Evolutionary conservation across 257 asterid species (phyloP), one percentile per base, ranked within the genome.

Genomic region (Haberlea rhodopensis): DNA sequence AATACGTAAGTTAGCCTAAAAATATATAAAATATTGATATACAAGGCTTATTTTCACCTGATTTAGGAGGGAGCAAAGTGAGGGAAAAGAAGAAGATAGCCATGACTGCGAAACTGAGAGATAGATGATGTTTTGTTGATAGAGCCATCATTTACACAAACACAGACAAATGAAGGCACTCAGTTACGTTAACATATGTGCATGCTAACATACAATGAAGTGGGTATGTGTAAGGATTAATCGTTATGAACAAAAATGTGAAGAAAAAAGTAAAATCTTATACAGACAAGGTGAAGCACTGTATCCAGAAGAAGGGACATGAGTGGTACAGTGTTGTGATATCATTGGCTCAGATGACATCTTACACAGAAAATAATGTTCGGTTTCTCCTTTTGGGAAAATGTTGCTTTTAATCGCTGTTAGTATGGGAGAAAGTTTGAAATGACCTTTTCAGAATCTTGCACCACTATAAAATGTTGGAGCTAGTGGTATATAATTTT

Each of bases 51-150:
- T 22, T 58, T 28, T 68, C 77, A 84, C 90, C 90, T 79, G 85
- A 79, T 46, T 66, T 61, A 60, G 79, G 76, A 28, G 76, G 74
- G 28, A 71, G 58, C 34, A 81, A 62, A 62, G 78, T 60, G 75
- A 77, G 81, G 24, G 79, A 77, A 27, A 66, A 71, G 53, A 75
- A 71, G 67, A 82, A 60, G 75, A 81, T 63, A 7, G 79, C 60
- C 54, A 70, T 51, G 71, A 69, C 46, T 31, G 78, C 67, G 28
- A 76, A 60, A 62, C 72, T 77, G 64, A 75, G 75, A 28, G 69
- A 53, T 40, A 84, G 70, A 76, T 69, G 75, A 73, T 72, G 49
- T 61, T 70, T 81, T 81, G 55, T 75, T 70, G 87, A 53, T 43
- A 62, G 65, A 61, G 85, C 76, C 81, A 72, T 72, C 45, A 34